A percentile compares a stretch with the other conserved stretches of the same genome.
Conservation (phyloP, 2,329 filamentous ascomycete genomes). For the Xylariaceae sp. region DNA sequence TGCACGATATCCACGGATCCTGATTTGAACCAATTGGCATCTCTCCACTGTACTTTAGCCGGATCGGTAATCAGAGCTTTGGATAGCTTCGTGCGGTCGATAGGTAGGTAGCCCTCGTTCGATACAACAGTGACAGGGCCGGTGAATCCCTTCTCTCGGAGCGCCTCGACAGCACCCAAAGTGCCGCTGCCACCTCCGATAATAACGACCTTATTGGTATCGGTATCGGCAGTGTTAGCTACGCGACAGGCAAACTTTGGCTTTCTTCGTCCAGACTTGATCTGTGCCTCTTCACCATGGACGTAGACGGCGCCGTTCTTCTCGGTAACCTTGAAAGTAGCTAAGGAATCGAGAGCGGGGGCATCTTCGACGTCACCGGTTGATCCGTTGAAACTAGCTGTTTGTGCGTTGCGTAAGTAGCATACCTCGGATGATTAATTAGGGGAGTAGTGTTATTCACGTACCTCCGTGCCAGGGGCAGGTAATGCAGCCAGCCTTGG, state of each 20-base stretch:
- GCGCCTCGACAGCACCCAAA: constrained; percentile 74
- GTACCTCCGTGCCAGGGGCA: constrained; percentile 95
- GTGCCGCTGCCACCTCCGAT: constrained; percentile 85
- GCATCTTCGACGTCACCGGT: constrained; percentile 95
- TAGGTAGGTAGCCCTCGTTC: constrained; percentile 78
- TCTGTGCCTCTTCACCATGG: constrained; percentile 69
- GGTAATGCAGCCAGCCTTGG: constrained; percentile 75
- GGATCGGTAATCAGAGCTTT: constrained; percentile 85
- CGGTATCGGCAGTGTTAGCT: constrained; percentile 42
- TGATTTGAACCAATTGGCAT: constrained; percentile 70
- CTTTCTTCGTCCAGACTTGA: constrained; percentile 72
- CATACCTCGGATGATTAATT: neutral
- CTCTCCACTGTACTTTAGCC: constrained; percentile 72
- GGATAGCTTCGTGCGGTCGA: constrained; percentile 92
- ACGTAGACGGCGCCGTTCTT: constrained; percentile 83
- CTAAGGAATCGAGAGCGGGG: constrained; percentile 81
- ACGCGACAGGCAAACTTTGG: constrained; percentile 69
- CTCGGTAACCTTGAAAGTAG: constrained; percentile 75
- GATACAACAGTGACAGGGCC: constrained; percentile 80
- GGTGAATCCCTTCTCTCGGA: constrained; percentile 76
- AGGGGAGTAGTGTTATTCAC: constrained; percentile 21
- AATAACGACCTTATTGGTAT: constrained; percentile 71
- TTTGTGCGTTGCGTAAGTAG: neutral
- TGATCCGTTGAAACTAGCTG: constrained; percentile 86
- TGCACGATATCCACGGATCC: constrained; percentile 55